Base-by-base conservation (phyloP, 176 grass and related monocot species). In the Carex parvula region DNA sequence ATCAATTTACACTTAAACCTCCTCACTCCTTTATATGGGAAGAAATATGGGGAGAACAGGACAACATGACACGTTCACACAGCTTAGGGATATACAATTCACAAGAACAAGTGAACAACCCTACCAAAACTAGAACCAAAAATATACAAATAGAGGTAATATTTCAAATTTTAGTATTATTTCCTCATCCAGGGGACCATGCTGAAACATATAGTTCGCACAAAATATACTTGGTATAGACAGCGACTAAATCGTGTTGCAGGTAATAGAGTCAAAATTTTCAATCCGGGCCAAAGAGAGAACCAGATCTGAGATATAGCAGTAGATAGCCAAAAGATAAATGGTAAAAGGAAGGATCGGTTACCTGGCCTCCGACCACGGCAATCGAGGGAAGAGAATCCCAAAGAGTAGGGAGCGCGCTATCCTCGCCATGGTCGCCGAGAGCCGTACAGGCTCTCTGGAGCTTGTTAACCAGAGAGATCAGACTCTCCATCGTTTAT, bases 391-490 rank as follows among this genome's bases (percentile, higher is more conserved):
- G 94, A 64, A 97, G 94, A 62, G 94, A 90, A 85, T 97, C 94
- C 94, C 94, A 97, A 64, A 97, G 91, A 75, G 94, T 91, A 11
- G 94, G 94, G 11, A 97, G 91, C 76, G 94, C 89, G 84, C 91
- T 94, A 55, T 97, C 94, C 72, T 97, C 91, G 8, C 94, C 94
- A 83, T 97, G 88, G 86, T 97, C 94, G 50, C 94, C 94, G 70
- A 97, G 94, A 20, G 94, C 94, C 15, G 94, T 97, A 88, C 94
- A 97, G 39, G 94, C 94, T 58, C 86, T 85, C 89, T 97, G 94
- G 67, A 97, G 86, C 94, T 97, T 97, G 88, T 97, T 97, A 64
- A 97, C 86, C 59, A 97, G 89, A 69, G 89, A 56, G 89, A 97
- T 97, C 86, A 97, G 81, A 84, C 86, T 97, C 35, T 97, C 94